A percentile compares a stretch with the other conserved stretches of the same genome.
Evolutionary conservation across 2,329 filamentous ascomycete genomes (phyloP).

Genomic region (Xylaria sp.): DNA sequence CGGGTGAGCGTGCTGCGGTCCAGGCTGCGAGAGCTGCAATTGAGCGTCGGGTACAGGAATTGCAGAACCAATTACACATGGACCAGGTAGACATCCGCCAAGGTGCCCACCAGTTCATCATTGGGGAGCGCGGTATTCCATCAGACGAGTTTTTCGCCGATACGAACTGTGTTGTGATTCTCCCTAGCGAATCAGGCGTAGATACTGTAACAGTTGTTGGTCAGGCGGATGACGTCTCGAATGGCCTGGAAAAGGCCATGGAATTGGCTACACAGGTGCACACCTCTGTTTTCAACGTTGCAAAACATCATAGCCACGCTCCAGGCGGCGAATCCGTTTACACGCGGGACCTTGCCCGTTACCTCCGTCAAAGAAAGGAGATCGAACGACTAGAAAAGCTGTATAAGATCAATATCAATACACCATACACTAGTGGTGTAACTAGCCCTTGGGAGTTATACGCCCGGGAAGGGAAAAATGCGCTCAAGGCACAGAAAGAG

Average conservation of each 20-base stretch:
- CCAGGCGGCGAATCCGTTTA: conserved; percentile 79
- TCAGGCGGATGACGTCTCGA: conserved; percentile 76
- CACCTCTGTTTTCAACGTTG: conserved; percentile 83
- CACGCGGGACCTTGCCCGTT: conserved; percentile 86
- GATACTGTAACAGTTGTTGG: conserved; percentile 89
- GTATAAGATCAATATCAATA: conserved; percentile 88
- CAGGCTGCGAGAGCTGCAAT: conserved; percentile 83
- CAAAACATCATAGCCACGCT: conserved; percentile 79
- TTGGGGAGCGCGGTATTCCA: conserved; percentile 83
- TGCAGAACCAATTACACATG: conserved; percentile 79
- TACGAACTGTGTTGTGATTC: conserved; percentile 88
- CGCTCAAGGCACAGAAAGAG: conserved; percentile 78
- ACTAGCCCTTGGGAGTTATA: conserved; percentile 89
- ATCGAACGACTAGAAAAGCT: conserved; percentile 83
- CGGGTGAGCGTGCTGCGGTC: conserved; percentile 85
- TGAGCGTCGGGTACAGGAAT: conserved; percentile 79
- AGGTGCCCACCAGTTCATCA: conserved; percentile 93
- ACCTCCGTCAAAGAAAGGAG: conserved; percentile 83
- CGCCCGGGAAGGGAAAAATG: conserved; percentile 85
- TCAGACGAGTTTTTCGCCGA: conserved; percentile 88
- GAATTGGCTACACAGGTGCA: conserved; percentile 90
- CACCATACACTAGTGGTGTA: conserved; percentile 75
- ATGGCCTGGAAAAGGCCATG: conserved; percentile 84
- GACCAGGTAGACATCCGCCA: conserved; percentile 85
- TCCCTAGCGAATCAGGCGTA: conserved; percentile 81